Evolutionary conservation across 345 rosid species (phyloP), one percentile per base, ranked within the genome.

Genomic region (Sonneratia alba): DNA sequence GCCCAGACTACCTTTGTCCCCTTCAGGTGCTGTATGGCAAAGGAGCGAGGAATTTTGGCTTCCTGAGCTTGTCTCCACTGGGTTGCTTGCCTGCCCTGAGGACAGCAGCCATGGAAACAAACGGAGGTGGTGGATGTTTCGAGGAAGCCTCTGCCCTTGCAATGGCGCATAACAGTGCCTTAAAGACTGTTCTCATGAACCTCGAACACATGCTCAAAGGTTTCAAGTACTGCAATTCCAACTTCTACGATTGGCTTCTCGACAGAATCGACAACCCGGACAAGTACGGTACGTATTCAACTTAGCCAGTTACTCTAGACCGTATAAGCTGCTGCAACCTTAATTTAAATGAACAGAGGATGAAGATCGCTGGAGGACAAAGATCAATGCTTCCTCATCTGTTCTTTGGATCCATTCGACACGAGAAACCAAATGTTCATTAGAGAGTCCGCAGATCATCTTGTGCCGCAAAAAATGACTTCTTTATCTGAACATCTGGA

Each of bases 1-100:
- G 2, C 51, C 14, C 16, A 14, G 3, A 19, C 15, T 53, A 21
- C 22, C 34, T 61, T 21, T 11, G 4, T 47, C 1, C 38, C 4
- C 7, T 36, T 49, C 73, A 83, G 86, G 81, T 68, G 43, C 71
- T 85, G 75, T 80, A 82, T 36, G 72, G 74, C 57, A 87, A 76
- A 73, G 88, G 88, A 38, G 91, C 71, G 2, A 79, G 87, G 73
- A 87, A 87, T 40, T 87, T 85, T 74, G 85, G 75, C 6, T 83
- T 85, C 71, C 73, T 85, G 27, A 79, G 78, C 86, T 61, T 85
- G 73, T 67, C 71, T 68, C 87, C 88, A 4, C 56, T 83, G 40
- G 91, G 91, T 66, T 82, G 91, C 74, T 73, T 87, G 45, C 86
- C 85, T 21, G 79, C 75, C 0, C 69, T 87, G 10, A 71, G 88